Evolutionary conservation across 208 protist genomes (phyloP).

Genomic region (Kentomonas sorsogonicus): DNA sequence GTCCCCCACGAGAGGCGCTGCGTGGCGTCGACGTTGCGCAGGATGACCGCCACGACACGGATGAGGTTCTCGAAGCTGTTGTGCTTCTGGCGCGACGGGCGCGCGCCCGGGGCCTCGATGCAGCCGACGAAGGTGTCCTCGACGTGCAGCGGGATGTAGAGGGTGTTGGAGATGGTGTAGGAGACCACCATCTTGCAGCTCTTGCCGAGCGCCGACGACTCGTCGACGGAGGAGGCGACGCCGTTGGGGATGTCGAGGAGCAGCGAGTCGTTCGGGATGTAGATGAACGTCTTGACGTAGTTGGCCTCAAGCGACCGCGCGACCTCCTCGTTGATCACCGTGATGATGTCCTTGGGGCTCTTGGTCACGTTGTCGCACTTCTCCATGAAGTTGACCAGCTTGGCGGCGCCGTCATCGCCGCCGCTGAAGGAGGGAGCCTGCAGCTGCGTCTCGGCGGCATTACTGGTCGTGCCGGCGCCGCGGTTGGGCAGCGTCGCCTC

Average conservation of each 20-base stretch:
- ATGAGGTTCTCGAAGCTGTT: conserved; percentile 17
- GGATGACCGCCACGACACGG: conserved; percentile 17
- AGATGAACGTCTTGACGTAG: conserved; percentile 32
- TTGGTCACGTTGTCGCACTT: conserved; percentile 25
- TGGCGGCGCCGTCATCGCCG: conserved; percentile 1
- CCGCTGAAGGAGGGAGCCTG: conserved; percentile 8
- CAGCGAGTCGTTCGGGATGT: conserved; percentile 36
- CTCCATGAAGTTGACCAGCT: conserved; percentile 22
- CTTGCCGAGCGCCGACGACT: conserved; percentile 50
- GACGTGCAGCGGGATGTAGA: conserved; percentile 61
- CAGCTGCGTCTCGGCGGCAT: background rate
- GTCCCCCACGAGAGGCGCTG: conserved; percentile 18
- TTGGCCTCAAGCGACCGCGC: conserved; percentile 12
- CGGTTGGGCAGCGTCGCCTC: background rate
- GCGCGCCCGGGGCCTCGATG: conserved; percentile 38
- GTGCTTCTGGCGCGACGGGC: conserved; percentile 2
- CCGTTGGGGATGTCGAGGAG: conserved; percentile 61
- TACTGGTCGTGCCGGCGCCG: background rate
- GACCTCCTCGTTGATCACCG: conserved; percentile 42
- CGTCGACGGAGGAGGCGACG: conserved; percentile 33
- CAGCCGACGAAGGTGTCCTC: conserved; percentile 43
- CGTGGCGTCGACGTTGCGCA: conserved; percentile 19
- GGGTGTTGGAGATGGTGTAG: conserved; percentile 37
- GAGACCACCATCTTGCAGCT: conserved; percentile 22
- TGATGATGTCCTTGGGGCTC: conserved; percentile 23